Evolutionary conservation across 257 asterid species (phyloP), one percentile per base, ranked within the genome.

Genomic region (Capsicum pubescens): DNA sequence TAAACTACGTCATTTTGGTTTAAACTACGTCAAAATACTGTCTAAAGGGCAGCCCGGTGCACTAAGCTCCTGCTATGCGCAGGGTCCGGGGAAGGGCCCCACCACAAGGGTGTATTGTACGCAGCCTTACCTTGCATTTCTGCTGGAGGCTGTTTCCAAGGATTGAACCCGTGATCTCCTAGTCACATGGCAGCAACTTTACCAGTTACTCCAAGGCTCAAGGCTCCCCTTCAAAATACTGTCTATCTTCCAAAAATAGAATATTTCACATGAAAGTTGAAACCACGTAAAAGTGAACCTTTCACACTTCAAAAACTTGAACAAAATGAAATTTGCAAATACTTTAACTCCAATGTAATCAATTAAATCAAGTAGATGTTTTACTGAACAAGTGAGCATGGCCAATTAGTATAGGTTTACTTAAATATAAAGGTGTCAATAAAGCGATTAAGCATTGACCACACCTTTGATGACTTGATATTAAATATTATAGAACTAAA

Each of bases 321-420:
- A 26, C 32, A 26, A 26, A 26, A 26, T 26, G 32, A 26, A 26
- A 26, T 26, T 19, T 7, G 19, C 3, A 42, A 42, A 74, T 12
- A 48, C n/a, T 74, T 72, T 48, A 48, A 74, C 80, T 8, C 60
- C 60, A 48, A 72, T 48, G 19, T n/a, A 74, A 71, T 50, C 60
- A 19, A 74, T 74, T 74, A 12, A 74, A 74, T 14, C 80, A 74
- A 74, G 80, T 74, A n/a, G 16, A 74, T 74, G 44, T 50, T 74
- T 19, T 63, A 21, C 44, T 74, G 44, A 74, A 74, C 44, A 74
- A 50, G 81, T 74, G 81, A 6, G 81, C 39, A 74, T 50, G 46
- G 46, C 12, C 10, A 50, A 44, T 74, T 13, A 74, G 61, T 74
- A 74, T 13, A 50, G 80, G 61, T 21, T 39, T 66, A 66, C 19